These are phyloP conservation scores for Tuber aestivum DNA, from an alignment of 495 filamentous ascomycete species.

Conservation along the genomic window DNA sequence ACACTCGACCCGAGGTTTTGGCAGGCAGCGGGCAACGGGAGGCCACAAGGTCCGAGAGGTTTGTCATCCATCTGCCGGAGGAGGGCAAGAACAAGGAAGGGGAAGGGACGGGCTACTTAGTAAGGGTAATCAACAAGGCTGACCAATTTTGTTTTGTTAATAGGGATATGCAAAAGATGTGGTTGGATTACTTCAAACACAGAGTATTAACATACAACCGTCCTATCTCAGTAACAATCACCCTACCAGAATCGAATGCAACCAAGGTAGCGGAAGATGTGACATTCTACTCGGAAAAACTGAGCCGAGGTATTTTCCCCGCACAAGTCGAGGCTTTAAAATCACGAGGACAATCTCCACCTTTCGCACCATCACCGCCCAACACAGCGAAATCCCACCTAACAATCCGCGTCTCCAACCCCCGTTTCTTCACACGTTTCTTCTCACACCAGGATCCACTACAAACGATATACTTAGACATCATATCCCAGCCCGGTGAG, in stretches of 20 bases:
- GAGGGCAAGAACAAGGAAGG: neutral
- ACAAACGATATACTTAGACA: slow-evolving; percentile 40
- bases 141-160: neutral
- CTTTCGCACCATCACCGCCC: neutral
- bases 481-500: slow-evolving; percentile 28
- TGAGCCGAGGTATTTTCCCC: neutral
- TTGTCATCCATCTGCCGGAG: slow-evolving; percentile 6
- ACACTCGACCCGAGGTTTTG: slow-evolving; percentile 39
- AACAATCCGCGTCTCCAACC: slow-evolving; percentile 35
- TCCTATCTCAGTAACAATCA: slow-evolving; percentile 34
- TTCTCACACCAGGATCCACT: slow-evolving; percentile 39
- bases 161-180: slow-evolving; percentile 39
- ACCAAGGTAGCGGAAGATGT: slow-evolving; percentile 27
- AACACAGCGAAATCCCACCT: slow-evolving; percentile 20
- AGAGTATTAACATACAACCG: slow-evolving; percentile 29
- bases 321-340: slow-evolving; percentile 10
- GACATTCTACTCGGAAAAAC: slow-evolving; percentile 22
- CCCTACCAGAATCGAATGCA: slow-evolving; percentile 37
- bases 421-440: slow-evolving; percentile 39
- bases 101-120: neutral
- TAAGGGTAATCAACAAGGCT: neutral
- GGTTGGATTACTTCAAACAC: slow-evolving; percentile 33
- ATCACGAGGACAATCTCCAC: slow-evolving; percentile 8
- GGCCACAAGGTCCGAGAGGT: slow-evolving; percentile 37
- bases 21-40: slow-evolving; percentile 35